Percentiles rank a stretch among this genome's conserved stretches.
Conservation (phyloP, 305 asterid genomes). For the Fraxinus platypoda region DNA sequence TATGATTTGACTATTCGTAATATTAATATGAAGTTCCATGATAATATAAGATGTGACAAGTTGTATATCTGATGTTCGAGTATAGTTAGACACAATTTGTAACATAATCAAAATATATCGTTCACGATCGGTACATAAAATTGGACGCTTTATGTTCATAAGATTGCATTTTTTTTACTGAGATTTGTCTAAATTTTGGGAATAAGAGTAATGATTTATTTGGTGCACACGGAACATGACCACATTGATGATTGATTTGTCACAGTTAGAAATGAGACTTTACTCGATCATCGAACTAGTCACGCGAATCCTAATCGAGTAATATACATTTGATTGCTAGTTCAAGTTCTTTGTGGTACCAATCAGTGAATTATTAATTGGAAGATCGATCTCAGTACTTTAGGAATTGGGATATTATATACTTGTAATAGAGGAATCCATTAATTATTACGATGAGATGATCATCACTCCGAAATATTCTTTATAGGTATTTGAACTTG, state of each 20-base stretch:
- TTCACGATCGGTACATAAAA: background rate
- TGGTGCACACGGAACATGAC: no score
- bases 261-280: background rate
- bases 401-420: background rate
- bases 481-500: background rate
- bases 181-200: no score
- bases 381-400: background rate
- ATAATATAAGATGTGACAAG: background rate
- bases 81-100: background rate
- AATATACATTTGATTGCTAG: background rate
- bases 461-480: background rate
- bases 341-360: background rate
- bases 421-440: background rate
- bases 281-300: background rate
- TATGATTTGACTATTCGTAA: no score
- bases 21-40: background rate
- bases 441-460: no score
- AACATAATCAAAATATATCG: background rate
- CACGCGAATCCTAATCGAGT: background rate
- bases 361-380: background rate
- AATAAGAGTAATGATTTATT: no score
- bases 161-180: background rate
- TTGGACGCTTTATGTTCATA: background rate
- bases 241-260: no score
- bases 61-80: background rate